Conservation (phyloP, 257 asterid genomes). For the Linderniella brevidens region DNA sequence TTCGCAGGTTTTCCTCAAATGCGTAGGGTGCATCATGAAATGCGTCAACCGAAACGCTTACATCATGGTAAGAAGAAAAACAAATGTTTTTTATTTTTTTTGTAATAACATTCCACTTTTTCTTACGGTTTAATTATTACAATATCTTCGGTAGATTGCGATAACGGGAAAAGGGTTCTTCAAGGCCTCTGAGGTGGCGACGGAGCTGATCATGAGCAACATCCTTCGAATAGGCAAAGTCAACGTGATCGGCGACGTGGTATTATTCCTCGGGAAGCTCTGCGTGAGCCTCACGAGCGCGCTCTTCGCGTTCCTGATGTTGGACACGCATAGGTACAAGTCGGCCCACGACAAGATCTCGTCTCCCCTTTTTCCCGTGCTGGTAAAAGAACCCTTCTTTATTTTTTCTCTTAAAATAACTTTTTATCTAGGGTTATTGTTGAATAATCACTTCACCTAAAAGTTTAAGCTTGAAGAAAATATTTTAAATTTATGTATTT, state of each 20-base stretch:
- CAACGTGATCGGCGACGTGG: constrained; percentile 83
- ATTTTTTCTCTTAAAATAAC: not conserved
- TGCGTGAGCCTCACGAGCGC: constrained; percentile 92
- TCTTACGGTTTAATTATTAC: not conserved
- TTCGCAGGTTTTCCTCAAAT: constrained; percentile 45
- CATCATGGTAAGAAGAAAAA: constrained; percentile 47
- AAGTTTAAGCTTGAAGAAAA: too few relatives aligned
- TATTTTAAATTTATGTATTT: too few relatives aligned
- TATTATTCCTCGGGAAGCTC: constrained; percentile 92
- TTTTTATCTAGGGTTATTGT: too few relatives aligned
- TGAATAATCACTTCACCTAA: too few relatives aligned
- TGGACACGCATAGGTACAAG: constrained; percentile 67
- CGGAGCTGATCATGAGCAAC: constrained; percentile 84
- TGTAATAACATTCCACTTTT: not conserved
- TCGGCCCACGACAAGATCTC: constrained; percentile 83
- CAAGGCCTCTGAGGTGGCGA: constrained; percentile 83
- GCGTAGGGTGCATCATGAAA: constrained; percentile 65
- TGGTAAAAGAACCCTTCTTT: constrained; percentile 31
- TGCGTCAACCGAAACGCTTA: constrained; percentile 90
- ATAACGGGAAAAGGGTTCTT: constrained; percentile 90
- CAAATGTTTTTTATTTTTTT: not conserved
- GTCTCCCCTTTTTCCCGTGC: constrained; percentile 85
- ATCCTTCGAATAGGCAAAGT: constrained; percentile 87
- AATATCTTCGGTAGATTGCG: constrained; percentile 47
- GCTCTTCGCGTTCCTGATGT: constrained; percentile 79